Evolutionary conservation across 108 stramenopile genomes (phyloP).

Genomic region (Cyclotella sp.): DNA sequence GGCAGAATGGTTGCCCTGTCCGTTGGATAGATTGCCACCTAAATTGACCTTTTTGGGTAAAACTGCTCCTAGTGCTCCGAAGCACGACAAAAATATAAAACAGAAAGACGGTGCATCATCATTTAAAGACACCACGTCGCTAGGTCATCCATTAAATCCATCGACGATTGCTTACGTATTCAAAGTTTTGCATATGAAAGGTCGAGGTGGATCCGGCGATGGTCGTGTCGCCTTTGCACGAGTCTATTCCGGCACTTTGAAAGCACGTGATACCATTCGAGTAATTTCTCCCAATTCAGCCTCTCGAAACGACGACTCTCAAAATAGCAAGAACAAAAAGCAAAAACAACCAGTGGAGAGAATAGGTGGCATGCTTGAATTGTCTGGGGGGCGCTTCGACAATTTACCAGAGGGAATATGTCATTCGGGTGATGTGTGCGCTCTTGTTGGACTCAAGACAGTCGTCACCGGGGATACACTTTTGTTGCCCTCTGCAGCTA

Average conservation of each 20-base stretch:
- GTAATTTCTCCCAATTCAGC: slow-evolving; percentile 69
- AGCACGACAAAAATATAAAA: slow-evolving; percentile 17
- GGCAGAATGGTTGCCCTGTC: slow-evolving; percentile 92
- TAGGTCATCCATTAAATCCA: slow-evolving; percentile 82
- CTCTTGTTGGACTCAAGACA: slow-evolving; percentile 81
- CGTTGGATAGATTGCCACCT: slow-evolving; percentile 85
- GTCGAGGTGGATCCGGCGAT: slow-evolving; percentile 88
- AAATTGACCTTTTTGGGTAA: slow-evolving; percentile 55
- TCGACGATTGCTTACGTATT: slow-evolving; percentile 84
- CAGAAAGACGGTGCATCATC: slow-evolving; percentile 1
- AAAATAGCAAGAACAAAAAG: slow-evolving; percentile 28
- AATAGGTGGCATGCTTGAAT: slow-evolving; percentile 85
- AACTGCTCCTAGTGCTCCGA: not conserved
- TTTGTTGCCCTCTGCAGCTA: slow-evolving; percentile 52
- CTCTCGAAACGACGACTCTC: slow-evolving; percentile 38
- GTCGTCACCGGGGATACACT: slow-evolving; percentile 91
- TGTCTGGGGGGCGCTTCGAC: slow-evolving; percentile 81
- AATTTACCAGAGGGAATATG: slow-evolving; percentile 74
- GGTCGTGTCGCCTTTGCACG: slow-evolving; percentile 91
- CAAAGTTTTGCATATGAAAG: slow-evolving; percentile 93
- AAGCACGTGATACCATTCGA: slow-evolving; percentile 67
- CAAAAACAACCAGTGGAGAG: slow-evolving; percentile 64
- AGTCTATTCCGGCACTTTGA: slow-evolving; percentile 81
- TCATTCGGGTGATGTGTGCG: slow-evolving; percentile 86
- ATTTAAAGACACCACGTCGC: slow-evolving; percentile 33